Base-by-base conservation (phyloP, 75 land plant genomes). In the Cupressus sempervirens region DNA sequence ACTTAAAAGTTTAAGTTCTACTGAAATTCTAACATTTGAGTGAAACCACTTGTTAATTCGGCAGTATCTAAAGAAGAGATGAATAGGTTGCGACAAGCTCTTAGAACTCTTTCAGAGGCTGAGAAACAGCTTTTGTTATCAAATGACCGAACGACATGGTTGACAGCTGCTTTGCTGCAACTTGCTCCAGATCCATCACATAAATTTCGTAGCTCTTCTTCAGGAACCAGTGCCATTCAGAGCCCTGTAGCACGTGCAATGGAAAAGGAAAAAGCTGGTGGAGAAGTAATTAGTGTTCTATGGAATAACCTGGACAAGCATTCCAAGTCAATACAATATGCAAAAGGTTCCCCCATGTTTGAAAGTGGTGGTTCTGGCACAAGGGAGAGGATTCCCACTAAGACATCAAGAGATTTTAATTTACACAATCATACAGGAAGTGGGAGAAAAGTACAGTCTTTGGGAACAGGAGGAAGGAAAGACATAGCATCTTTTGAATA, bases 101-200 rank as follows among this genome's bases (percentile, higher is more conserved):
- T 98, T 65, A 98, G 90, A 83, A 94, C 91, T 30, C 89, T 98
- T 13, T 96, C 99, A 70, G 97, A 96, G 85, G 97, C 99, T 23
- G 99, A 98, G 85, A 98, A 98, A 83, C 99, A 98, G 80, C 84
- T 98, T 80, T 89, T 97, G 74, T 83, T 84, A 35, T 89, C 99
- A 84, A 95, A 86, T 85, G 99, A 96, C 83, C 91, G 89, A 86
- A 83, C 93, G 62, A 98, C 99, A 5, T 96, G 99, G 99, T 89
- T 98, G 1, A 95, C 99, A 65, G 99, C 97, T 86, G 97, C 97
- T 18, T 85, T 98, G 56, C 95, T 98, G 75, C 99, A 98, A 86
- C 95, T 98, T 86, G 99, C 97, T 81, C 99, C 99, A 52, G 99
- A 98, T 86, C 94, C 93, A 56, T 92, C 94, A 73, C 93, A 92